Evolutionary conservation across 108 stramenopile species (phyloP), one percentile per base, ranked within the genome.

Genomic region (Pseudonitzschia pungens): DNA sequence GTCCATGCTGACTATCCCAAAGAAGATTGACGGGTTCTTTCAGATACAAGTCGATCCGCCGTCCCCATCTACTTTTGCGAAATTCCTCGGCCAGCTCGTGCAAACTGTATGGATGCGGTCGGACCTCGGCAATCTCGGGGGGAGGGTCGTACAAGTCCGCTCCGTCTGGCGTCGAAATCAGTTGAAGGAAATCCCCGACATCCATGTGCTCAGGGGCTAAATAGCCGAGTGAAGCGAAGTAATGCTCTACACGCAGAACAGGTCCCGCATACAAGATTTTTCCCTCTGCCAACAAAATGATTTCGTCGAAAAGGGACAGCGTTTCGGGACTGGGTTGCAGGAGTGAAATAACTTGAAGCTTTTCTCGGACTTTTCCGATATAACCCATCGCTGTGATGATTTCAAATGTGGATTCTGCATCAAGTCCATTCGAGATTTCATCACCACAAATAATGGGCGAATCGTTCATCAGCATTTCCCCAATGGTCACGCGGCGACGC

Each of bases 251-350:
- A 12, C 77, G 64, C 32, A 83, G 80, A 32, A 95, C 82, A 40
- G 91, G 91, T 12, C 96, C 97, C 18, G 95, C 86, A 74, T 92
- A 96, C 63, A 97, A 80, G 18, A 96, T 31, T 52, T 66, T 77
- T 20, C 97, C 90, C 65, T 91, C 96, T 32, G 87, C 84, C 31
- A 90, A 60, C 27, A 98, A 74, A 69, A 98, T 83, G 20, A 96
- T 74, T 24, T 96, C 81, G 55, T 96, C 94, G 75, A 97, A 97
- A 52, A 96, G 79, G 41, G 86, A 86, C 59, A 96, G 93, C 18
- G 92, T 93, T 69, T 98, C 96, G 10, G 94, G 96, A n/a, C 92
- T 86, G 24, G 97, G 95, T 74, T 98, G 97, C 3, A 96, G 77
- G 40, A 98, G 85, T n/a, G 92, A 85, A 12, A 96, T 82, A 11